Evolutionary conservation across 176 grass and related monocot species (phyloP).

Genomic region (Olyra latifolia): DNA sequence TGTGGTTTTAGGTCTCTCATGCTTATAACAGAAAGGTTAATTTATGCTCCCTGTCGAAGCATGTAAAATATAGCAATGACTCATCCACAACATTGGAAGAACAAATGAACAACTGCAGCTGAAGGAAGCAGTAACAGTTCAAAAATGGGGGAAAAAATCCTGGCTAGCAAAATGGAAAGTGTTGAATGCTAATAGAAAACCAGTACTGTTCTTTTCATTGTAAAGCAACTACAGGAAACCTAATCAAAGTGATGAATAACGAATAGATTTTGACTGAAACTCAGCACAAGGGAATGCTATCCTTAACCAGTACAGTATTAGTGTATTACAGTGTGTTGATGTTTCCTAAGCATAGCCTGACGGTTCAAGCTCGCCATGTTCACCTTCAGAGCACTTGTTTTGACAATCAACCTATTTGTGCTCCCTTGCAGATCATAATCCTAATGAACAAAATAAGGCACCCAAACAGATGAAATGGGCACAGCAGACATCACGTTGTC

Average conservation of each 20-base stretch:
- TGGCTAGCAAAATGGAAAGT: neutral
- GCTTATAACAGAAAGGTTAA: neutral
- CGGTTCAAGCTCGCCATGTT: slow-evolving; percentile 17
- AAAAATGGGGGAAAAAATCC: no score
- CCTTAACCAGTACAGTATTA: neutral
- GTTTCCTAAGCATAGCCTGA: neutral
- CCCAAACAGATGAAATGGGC: slow-evolving; percentile 25
- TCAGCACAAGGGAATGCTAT: slow-evolving; percentile 19
- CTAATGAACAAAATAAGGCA: neutral
- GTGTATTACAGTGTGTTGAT: neutral
- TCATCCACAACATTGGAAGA: neutral
- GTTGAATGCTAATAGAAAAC: slow-evolving; percentile 5
- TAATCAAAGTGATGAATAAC: neutral
- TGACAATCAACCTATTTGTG: slow-evolving; percentile 11
- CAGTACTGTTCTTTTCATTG: neutral
- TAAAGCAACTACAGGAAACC: neutral
- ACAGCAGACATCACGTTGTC: slow-evolving; percentile 6
- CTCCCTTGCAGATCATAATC: slow-evolving; percentile 9
- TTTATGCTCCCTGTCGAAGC: slow-evolving; percentile 3
- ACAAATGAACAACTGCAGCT: slow-evolving; percentile 1
- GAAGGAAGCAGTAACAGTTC: neutral
- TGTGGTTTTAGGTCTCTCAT: slow-evolving; percentile 11
- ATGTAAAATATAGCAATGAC: slow-evolving; percentile 20
- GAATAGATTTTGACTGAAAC: slow-evolving; percentile 1
- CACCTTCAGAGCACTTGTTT: neutral